Evolutionary conservation across 306 rosid genomes (phyloP), one percentile per base, ranked within the genome.

Genomic region (Biancaea sappan): DNA sequence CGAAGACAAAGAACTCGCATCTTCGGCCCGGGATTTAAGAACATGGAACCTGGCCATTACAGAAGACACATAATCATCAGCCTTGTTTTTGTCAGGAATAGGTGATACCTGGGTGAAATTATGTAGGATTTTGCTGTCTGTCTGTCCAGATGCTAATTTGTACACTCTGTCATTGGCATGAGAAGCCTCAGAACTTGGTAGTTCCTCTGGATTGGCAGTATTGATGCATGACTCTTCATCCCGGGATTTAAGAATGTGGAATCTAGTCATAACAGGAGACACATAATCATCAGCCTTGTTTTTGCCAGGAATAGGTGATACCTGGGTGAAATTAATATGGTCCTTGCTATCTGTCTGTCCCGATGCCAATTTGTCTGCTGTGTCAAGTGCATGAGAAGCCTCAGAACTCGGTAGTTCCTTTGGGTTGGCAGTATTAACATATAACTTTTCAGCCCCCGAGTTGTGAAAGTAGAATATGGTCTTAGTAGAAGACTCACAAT

Each of bases 221-320:
- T 46, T 28, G 31, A 16, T 5, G 69, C 56, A 31, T 31, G 67
- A 9, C 46, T 72, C 61, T 66, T 83, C 87, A 35, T 9, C 81
- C 51, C 89, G 81, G 56, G 83, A 29, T 76, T 75, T 79, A 18
- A 88, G 81, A 83, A 82, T 73, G 61, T 50, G 78, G 67, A 87
- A 79, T 70, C 97, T 82, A 60, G 86, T 83, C 90, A 81, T 48
- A 66, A 87, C 84, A 26, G 93, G 80, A 71, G 81, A 72, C 35
- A 86, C 93, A 6, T 60, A 71, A 54, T 82, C 74, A 24, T 77
- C 77, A 57, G 72, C 61, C 40, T 37, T 37, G 37, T 26, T 52
- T 24, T 75, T 56, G 38, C 57, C 72, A 15, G 82, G 70, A 76
- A 32, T 7, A 24, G 80, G 76, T 46, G 80, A 73, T 61, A 80